These are phyloP conservation scores for Sphenostylis stenocarpa DNA, from an alignment of 306 rosid genomes.

Conservation along the genomic window DNA sequence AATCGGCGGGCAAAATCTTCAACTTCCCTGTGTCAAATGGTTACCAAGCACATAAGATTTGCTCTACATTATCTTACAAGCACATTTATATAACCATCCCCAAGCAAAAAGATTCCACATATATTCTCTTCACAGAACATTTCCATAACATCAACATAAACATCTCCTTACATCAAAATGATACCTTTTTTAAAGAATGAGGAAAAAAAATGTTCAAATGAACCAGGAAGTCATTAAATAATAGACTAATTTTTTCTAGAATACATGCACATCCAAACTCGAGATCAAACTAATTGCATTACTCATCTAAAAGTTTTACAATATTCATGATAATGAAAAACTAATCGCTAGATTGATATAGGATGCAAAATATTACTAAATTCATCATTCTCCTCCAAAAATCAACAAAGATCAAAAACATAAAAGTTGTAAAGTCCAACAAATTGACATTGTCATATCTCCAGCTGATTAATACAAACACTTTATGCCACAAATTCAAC, in stretches of 20 bases:
- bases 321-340: conserved; percentile 25
- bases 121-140: not conserved
- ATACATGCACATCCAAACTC: not conserved
- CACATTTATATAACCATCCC: conserved; percentile 5
- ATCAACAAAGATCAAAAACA: not conserved
- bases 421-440: not conserved
- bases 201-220: not conserved
- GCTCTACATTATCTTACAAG: not conserved
- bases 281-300: conserved; percentile 16
- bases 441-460: conserved; percentile 18
- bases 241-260: not conserved
- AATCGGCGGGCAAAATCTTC: conserved; percentile 92
- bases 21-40: conserved; percentile 76
- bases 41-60: conserved; percentile 25
- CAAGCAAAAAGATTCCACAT: conserved; percentile 10
- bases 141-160: conserved; percentile 8
- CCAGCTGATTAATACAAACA: conserved; percentile 4
- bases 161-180: conserved; percentile 8
- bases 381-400: conserved; percentile 7
- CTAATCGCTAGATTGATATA: conserved; percentile 2
- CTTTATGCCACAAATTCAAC: conserved; percentile 30
- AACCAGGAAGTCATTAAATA: not conserved
- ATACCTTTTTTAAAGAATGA: not conserved
- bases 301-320: conserved; percentile 5
- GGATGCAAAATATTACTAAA: conserved; percentile 28